Evolutionary conservation across 495 filamentous ascomycete genomes (phyloP).

Genomic region (Xylaria nigripes): DNA sequence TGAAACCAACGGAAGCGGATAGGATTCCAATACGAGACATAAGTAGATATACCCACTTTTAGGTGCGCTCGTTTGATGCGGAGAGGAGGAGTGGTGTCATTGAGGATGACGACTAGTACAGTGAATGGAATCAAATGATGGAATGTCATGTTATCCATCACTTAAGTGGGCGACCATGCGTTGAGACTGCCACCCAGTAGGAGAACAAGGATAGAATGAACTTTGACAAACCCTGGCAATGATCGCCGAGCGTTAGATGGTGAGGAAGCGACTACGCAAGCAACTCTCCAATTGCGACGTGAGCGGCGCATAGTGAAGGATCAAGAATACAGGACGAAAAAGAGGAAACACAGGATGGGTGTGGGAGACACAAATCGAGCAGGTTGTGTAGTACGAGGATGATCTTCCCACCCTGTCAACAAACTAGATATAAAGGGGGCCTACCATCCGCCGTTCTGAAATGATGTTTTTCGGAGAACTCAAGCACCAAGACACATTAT

Average conservation of each 20-base stretch:
- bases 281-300: background rate
- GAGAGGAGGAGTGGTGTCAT: background rate
- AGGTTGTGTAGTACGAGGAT: background rate
- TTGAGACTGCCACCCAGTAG: background rate
- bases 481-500: background rate
- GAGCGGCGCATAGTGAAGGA: background rate
- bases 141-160: background rate
- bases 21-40: background rate
- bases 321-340: background rate
- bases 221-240: background rate
- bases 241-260: background rate
- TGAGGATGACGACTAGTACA: background rate
- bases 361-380: background rate
- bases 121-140: background rate
- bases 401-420: background rate
- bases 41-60: background rate
- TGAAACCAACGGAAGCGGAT: background rate
- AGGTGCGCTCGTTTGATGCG: background rate
- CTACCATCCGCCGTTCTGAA: background rate
- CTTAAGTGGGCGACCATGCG: background rate
- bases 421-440: conserved; percentile 2
- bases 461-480: background rate
- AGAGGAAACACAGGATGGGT: background rate
- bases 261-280: background rate
- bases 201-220: background rate